Conservation (phyloP, 192 early-diverging fungal genomes). For the Linnemannia hyalina region DNA sequence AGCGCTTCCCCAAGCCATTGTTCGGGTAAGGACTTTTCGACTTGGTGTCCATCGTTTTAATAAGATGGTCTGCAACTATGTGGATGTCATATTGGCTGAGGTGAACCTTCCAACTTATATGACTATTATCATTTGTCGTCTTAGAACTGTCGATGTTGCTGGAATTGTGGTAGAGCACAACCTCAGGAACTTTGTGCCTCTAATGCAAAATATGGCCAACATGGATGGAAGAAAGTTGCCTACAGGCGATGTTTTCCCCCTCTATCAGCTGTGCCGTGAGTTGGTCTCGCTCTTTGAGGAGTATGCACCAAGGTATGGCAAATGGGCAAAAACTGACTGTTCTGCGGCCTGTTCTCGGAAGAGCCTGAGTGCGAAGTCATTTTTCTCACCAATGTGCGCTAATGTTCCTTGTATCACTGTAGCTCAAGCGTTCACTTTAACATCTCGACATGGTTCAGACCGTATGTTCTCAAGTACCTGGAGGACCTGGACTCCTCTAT, state of each 20-base stretch:
- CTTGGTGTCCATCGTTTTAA: background rate
- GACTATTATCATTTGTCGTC: background rate
- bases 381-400: background rate
- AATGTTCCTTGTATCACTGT: background rate
- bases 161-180: slow-evolving; percentile 65
- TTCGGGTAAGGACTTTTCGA: slow-evolving; percentile 31
- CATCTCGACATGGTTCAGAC: slow-evolving; percentile 78
- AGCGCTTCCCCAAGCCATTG: slow-evolving; percentile 44
- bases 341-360: too few relatives aligned
- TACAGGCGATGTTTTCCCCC: slow-evolving; percentile 63
- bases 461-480: slow-evolving; percentile 79
- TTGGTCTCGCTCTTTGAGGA: slow-evolving; percentile 63
- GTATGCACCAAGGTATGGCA: slow-evolving; percentile 60
- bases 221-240: slow-evolving; percentile 60
- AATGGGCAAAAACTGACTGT: too few relatives aligned
- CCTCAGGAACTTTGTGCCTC: slow-evolving; percentile 63
- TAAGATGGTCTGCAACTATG: too few relatives aligned
- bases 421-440: slow-evolving; percentile 68
- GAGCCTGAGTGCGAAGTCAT: too few relatives aligned
- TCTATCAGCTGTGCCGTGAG: slow-evolving; percentile 65
- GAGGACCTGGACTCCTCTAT: slow-evolving; percentile 72
- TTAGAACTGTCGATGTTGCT: slow-evolving; percentile 49
- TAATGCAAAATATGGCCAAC: slow-evolving; percentile 71
- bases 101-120: background rate
- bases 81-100: too few relatives aligned